These are phyloP conservation scores for Fonsecaea nubica DNA, from an alignment of 2,329 filamentous ascomycete species.

Conservation along the genomic window DNA sequence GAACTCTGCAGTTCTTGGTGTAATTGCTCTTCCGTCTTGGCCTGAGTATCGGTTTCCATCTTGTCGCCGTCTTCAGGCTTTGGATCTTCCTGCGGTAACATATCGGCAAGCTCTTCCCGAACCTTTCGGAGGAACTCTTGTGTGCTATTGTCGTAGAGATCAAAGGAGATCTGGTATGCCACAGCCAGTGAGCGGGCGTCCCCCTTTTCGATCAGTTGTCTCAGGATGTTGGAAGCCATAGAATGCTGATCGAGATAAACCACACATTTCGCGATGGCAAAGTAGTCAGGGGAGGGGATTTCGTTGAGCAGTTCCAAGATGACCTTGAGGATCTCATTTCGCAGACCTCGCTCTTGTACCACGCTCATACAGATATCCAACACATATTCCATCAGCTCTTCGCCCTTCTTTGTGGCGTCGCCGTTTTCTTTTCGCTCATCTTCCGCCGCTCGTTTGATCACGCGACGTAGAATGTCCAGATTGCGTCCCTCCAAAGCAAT, in stretches of 20 bases:
- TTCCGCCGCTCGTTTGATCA: slow-evolving; percentile 87
- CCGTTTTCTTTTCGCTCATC: slow-evolving; percentile 75
- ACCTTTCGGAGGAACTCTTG: slow-evolving; percentile 95
- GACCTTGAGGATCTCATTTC: slow-evolving; percentile 82
- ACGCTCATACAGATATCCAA: slow-evolving; percentile 97
- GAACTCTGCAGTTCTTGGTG: slow-evolving; percentile 60
- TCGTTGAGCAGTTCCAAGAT: slow-evolving; percentile 96
- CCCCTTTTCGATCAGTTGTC: slow-evolving; percentile 78
- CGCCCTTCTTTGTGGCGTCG: slow-evolving; percentile 67
- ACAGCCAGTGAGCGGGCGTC: slow-evolving; percentile 80
- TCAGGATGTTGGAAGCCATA: slow-evolving; percentile 85
- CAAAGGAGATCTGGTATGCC: slow-evolving; percentile 97
- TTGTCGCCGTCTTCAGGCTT: slow-evolving; percentile 47
- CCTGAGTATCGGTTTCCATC: slow-evolving; percentile 60
- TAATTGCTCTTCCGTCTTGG: slow-evolving; percentile 57
- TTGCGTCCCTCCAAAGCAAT: slow-evolving; percentile 96
- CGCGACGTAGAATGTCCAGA: slow-evolving; percentile 80
- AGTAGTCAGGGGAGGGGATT: slow-evolving; percentile 92
- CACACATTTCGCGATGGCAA: slow-evolving; percentile 96
- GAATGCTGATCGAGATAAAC: slow-evolving; percentile 93
- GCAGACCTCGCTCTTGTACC: slow-evolving; percentile 87
- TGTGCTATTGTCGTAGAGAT: slow-evolving; percentile 97
- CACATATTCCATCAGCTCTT: slow-evolving; percentile 96
- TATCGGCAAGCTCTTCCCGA: slow-evolving; percentile 74
- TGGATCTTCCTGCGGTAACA: slow-evolving; percentile 54